These are phyloP conservation scores for Nyctanthes arbortristis DNA, from an alignment of 257 asterid species.

Conservation along the genomic window DNA sequence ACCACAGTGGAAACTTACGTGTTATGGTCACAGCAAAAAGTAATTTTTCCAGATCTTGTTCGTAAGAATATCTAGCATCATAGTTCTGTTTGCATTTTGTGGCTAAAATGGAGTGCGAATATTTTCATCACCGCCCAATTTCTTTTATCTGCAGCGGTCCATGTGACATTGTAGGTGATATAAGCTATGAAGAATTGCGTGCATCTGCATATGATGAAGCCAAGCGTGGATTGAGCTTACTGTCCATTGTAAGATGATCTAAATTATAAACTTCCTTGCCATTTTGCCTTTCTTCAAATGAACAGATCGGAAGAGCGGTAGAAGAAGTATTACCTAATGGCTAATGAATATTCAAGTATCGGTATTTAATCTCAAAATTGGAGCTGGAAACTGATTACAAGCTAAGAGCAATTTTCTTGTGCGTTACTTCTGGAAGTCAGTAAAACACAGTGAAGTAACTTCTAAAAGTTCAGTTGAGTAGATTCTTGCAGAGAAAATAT, in stretches of 20 bases:
- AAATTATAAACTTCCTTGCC: slow-evolving; percentile 18
- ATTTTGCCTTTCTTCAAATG: slow-evolving; percentile 5
- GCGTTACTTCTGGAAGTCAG: no score
- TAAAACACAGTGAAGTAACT: not conserved
- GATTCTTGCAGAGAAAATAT: not conserved
- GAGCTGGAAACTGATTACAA: not conserved
- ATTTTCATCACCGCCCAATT: not conserved
- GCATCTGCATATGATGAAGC: slow-evolving; percentile 86
- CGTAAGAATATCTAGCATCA: slow-evolving; percentile 12
- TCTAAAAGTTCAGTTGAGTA: not conserved
- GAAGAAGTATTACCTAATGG: not conserved
- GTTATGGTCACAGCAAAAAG: slow-evolving; percentile 80
- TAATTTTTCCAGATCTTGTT: slow-evolving; percentile 23
- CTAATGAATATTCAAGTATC: not conserved
- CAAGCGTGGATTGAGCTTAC: slow-evolving; percentile 63
- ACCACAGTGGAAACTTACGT: slow-evolving; percentile 83
- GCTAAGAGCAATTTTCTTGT: not conserved
- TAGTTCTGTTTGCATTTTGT: slow-evolving; percentile 3
- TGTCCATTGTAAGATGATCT: slow-evolving; percentile 65
- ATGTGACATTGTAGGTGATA: slow-evolving; percentile 84
- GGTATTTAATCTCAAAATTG: not conserved
- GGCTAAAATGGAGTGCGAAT: slow-evolving; percentile 18
- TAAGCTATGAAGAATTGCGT: slow-evolving; percentile 88
- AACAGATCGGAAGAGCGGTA: not conserved
- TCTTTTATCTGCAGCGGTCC: slow-evolving; percentile 67